These are phyloP conservation scores for Helianthus annuus DNA, from an alignment of 129 eudicot genomes.

Conservation along the genomic window DNA sequence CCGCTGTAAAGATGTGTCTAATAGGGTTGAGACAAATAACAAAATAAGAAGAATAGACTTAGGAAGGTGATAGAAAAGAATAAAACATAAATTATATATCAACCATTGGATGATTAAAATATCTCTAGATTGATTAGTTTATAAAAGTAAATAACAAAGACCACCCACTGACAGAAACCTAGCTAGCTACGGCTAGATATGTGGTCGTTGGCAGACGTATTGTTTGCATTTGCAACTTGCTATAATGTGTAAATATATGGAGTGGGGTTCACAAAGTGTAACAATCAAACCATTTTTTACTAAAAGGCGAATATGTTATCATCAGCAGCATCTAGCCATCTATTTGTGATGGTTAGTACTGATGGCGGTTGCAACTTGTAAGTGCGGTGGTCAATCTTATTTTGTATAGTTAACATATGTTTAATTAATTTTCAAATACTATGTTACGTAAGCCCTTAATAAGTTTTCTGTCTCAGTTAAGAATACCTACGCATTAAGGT, in stretches of 20 bases:
- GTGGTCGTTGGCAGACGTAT: not conserved
- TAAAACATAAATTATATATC: too few relatives aligned
- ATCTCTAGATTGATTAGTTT: not conserved
- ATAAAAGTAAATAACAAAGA: not conserved
- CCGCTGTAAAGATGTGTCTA: too few relatives aligned
- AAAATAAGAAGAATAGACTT: too few relatives aligned
- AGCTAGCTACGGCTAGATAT: not conserved
- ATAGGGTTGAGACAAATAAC: too few relatives aligned
- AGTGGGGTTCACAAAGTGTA: conserved; percentile 1
- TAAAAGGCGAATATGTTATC: not conserved
- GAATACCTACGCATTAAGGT: too few relatives aligned
- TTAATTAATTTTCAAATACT: too few relatives aligned
- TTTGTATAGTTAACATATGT: not conserved
- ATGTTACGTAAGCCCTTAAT: too few relatives aligned
- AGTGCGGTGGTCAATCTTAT: not conserved
- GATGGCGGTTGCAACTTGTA: not conserved
- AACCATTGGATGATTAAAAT: too few relatives aligned
- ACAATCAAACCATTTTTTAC: not conserved
- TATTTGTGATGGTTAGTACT: not conserved
- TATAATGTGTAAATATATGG: not conserved
- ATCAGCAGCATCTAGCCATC: not conserved
- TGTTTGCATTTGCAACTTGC: conserved; percentile 4
- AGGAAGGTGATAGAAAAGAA: too few relatives aligned
- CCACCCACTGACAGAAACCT: not conserved
- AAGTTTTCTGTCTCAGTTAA: too few relatives aligned